Conservation (phyloP, 169 alveolate species). For the Plasmodium billcollinsi region DNA sequence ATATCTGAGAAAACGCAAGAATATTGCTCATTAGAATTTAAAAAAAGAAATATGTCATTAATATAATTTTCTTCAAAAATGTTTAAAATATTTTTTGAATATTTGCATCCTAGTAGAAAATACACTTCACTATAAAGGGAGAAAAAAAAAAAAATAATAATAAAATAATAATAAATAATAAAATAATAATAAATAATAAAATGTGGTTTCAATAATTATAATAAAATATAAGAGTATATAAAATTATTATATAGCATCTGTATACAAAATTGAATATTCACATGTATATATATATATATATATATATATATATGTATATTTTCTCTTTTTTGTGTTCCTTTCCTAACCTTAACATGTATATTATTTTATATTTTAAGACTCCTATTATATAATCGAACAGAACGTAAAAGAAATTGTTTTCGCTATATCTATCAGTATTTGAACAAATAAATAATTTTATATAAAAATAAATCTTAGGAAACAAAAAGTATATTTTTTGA, state of each 20-base stretch:
- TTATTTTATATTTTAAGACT: conserved; percentile 44
- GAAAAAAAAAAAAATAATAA: background rate
- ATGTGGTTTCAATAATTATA: no score
- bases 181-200: background rate
- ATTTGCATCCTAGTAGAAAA: conserved; percentile 28
- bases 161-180: background rate
- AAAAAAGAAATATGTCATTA: conserved; percentile 48
- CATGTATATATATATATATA: background rate
- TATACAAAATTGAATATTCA: background rate
- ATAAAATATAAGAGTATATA: background rate
- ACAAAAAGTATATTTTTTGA: conserved; percentile 23
- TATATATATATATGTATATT: background rate
- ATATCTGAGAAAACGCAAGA: conserved; percentile 51
- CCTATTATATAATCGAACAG: conserved; percentile 56
- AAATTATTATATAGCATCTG: background rate
- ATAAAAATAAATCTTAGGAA: conserved; percentile 72
- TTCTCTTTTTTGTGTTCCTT: no score
- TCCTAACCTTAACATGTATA: conserved; percentile 44
- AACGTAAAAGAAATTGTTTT: conserved; percentile 26
- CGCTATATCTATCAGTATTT: conserved; percentile 50
- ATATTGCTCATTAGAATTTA: conserved; percentile 46
- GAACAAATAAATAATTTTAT: conserved; percentile 58
- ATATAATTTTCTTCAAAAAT: conserved; percentile 54
- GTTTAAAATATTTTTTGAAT: conserved; percentile 3
- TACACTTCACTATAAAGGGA: conserved; percentile 58